Conservation (phyloP, 768 basidiomycete genomes). For the Leccinellum luteum region DNA sequence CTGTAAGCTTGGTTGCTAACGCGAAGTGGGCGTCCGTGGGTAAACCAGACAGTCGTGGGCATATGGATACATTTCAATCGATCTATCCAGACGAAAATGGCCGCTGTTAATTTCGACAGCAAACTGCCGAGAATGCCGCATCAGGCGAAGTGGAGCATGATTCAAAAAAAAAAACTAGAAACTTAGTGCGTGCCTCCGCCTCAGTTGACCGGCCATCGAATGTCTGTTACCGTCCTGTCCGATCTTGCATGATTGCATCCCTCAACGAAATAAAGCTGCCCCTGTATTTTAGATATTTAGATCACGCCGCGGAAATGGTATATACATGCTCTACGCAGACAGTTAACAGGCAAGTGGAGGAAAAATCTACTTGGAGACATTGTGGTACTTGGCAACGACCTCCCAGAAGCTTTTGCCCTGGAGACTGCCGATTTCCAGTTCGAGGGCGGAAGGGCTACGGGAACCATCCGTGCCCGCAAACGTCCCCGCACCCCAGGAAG, state of each 20-base stretch:
- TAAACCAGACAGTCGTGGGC: not conserved
- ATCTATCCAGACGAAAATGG: not conserved
- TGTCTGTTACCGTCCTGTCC: not conserved
- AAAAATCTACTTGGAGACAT: constrained; percentile 12
- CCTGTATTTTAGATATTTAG: not conserved
- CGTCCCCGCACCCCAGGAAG: constrained; percentile 82
- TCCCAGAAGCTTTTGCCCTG: constrained; percentile 61
- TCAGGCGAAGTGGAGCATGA: not conserved
- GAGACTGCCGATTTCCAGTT: constrained; percentile 53
- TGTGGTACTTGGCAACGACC: constrained; percentile 38
- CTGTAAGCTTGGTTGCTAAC: not conserved
- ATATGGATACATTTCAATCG: not conserved
- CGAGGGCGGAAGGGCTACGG: constrained; percentile 57
- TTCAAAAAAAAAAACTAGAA: no score
- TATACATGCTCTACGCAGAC: not conserved
- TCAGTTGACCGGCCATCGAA: not conserved
- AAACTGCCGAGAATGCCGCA: not conserved
- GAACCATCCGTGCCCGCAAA: constrained; percentile 52
- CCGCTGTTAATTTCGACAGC: not conserved
- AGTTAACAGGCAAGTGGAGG: not conserved
- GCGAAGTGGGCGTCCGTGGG: not conserved
- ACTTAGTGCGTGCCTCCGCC: no score
- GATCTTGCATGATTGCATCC: not conserved
- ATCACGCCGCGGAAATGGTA: not conserved
- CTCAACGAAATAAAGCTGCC: not conserved